These are phyloP conservation scores for Malassezia brasiliensis DNA, from an alignment of 1,284 basidiomycete genomes.

Conservation along the genomic window DNA sequence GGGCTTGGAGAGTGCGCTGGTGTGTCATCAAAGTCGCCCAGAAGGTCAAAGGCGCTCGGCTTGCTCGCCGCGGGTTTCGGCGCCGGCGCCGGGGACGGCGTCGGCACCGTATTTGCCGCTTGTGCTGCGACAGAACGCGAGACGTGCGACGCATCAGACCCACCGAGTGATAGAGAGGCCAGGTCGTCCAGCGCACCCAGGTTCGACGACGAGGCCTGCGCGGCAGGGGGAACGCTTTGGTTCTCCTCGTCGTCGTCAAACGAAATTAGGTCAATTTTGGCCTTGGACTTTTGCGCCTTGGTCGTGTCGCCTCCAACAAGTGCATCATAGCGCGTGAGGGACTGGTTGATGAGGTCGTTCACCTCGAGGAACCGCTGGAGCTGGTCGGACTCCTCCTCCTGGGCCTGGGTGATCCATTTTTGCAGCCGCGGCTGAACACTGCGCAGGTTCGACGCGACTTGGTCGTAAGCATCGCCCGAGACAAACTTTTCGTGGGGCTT, in stretches of 20 bases:
- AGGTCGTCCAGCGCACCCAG: conserved; percentile 32
- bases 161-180: conserved; percentile 25
- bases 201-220: not conserved
- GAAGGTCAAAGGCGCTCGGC: conserved; percentile 3
- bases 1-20: not conserved
- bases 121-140: not conserved
- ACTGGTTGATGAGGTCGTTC: conserved; percentile 94
- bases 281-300: conserved; percentile 54
- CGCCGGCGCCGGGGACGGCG: not conserved
- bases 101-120: not conserved
- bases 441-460: conserved; percentile 75
- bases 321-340: conserved; percentile 76
- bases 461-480: conserved; percentile 84
- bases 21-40: conserved; percentile 10
- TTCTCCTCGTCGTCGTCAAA: conserved; percentile 36
- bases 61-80: not conserved
- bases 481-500: conserved; percentile 57
- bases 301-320: conserved; percentile 62
- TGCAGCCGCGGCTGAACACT: conserved; percentile 87
- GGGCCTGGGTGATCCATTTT: conserved; percentile 95
- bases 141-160: not conserved
- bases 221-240: not conserved
- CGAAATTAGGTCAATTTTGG: conserved; percentile 52
- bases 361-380: conserved; percentile 87
- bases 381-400: conserved; percentile 59